Percentiles rank a stretch among this genome's conserved stretches.
These are phyloP conservation scores for Venturia carpophila DNA, from an alignment of 2,329 filamentous ascomycete species.

Conservation along the genomic window DNA sequence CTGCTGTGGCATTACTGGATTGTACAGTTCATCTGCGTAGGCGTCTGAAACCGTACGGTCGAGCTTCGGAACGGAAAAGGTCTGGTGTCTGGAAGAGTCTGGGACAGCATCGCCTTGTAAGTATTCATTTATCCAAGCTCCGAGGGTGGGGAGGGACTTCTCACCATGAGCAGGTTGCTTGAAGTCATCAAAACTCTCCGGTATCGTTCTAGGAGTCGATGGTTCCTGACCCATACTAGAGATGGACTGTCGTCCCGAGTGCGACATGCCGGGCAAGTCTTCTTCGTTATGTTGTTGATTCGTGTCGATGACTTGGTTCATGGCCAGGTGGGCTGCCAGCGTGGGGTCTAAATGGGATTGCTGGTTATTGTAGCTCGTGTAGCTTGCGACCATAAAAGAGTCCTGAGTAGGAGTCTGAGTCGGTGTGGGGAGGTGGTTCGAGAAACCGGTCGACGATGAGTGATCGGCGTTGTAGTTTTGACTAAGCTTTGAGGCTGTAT, in stretches of 20 bases:
- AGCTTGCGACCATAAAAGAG: constrained; percentile 40
- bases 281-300: constrained; percentile 40
- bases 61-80: constrained; percentile 60
- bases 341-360: constrained; percentile 36
- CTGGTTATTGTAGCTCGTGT: constrained; percentile 39
- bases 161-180: constrained; percentile 50
- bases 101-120: constrained; percentile 54
- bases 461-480: constrained; percentile 39
- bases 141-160: constrained; percentile 31
- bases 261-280: constrained; percentile 43
- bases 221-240: constrained; percentile 54
- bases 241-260: constrained; percentile 49
- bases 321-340: constrained; percentile 49
- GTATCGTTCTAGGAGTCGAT: constrained; percentile 50
- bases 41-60: constrained; percentile 80
- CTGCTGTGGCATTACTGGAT: constrained; percentile 51
- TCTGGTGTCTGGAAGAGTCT: constrained; percentile 39
- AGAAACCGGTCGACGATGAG: constrained; percentile 34
- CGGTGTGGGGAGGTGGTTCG: constrained; percentile 43
- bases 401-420: constrained; percentile 47
- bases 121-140: constrained; percentile 53
- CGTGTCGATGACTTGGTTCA: constrained; percentile 52
- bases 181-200: constrained; percentile 46
- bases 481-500: constrained; percentile 25
- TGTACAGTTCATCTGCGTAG: constrained; percentile 78